phyloP scores from a whole-genome alignment of 1,284 basidiomycete species.

The Moesziomyces parantarcticus region DNA sequence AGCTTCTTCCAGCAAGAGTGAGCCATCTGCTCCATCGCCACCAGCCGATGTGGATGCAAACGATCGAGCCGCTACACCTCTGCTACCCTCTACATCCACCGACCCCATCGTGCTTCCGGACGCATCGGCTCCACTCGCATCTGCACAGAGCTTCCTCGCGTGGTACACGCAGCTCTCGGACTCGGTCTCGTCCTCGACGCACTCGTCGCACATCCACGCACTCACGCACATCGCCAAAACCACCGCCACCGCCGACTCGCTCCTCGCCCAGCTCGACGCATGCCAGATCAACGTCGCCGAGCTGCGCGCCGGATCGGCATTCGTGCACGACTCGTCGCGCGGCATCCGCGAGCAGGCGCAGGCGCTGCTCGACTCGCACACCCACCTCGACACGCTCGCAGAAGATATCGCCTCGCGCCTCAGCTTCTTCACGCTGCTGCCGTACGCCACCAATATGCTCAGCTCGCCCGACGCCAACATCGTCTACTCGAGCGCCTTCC shows the following conservation, averaged over 20 bases:
- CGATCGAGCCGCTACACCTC: conserved; percentile 1
- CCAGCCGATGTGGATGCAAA: too few species aligned
- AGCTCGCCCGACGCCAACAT: conserved; percentile 49
- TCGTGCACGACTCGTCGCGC: conserved; percentile 57
- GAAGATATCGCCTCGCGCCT: conserved; percentile 52
- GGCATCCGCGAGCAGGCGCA: conserved; percentile 61
- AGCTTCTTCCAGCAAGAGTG: neutral
- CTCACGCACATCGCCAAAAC: conserved; percentile 39
- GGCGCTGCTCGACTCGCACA: conserved; percentile 44
- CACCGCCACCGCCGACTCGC: conserved; percentile 38
- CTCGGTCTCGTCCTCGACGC: conserved; percentile 47
- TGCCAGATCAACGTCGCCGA: conserved; percentile 57
- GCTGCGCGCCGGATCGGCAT: conserved; percentile 55
- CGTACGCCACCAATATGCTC: conserved; percentile 56
- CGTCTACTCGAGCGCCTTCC: conserved; percentile 53
- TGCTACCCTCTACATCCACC: neutral
- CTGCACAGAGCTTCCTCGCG: conserved; percentile 50
- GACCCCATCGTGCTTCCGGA: conserved; percentile 21
- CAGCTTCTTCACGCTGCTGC: conserved; percentile 61
- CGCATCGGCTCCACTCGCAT: conserved; percentile 27
- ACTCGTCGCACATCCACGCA: conserved; percentile 44
- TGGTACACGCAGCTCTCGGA: conserved; percentile 53
- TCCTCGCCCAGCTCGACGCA: conserved; percentile 49
- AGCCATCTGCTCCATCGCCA: neutral
- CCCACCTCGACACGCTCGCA: conserved; percentile 50